Percentiles rank a stretch among this genome's conserved stretches.
Conservation (phyloP, 768 basidiomycete genomes). For the Boletus rex-veris region DNA sequence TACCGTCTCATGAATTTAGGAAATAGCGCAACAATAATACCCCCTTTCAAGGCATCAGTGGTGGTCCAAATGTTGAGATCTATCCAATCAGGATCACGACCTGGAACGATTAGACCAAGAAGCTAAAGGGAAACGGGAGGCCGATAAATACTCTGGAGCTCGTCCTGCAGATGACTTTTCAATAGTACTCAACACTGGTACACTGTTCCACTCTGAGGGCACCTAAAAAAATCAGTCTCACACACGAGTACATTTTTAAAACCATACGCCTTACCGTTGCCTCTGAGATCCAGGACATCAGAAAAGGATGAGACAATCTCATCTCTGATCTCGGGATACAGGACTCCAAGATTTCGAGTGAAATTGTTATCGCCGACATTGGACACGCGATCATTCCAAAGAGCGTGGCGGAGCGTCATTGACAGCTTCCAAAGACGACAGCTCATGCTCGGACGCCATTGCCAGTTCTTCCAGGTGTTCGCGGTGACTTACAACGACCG, state of each 20-base stretch:
- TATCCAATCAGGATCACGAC: slow-evolving; percentile 32
- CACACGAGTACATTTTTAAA: neutral
- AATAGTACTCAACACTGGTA: slow-evolving; percentile 19
- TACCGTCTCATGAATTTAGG: no score
- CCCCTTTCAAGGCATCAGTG: no score
- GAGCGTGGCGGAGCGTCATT: no score
- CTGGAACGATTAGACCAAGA: slow-evolving; percentile 18
- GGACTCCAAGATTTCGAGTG: slow-evolving; percentile 35
- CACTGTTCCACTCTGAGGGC: slow-evolving; percentile 36
- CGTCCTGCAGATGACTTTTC: slow-evolving; percentile 38
- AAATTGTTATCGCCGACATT: no score
- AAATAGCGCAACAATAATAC: no score
- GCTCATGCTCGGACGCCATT: no score
- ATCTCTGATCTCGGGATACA: slow-evolving; percentile 40
- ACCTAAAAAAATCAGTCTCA: no score
- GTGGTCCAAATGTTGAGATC: no score
- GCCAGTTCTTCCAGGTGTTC: no score
- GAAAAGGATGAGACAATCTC: slow-evolving; percentile 42
- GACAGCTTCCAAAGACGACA: no score
- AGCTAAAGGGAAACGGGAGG: slow-evolving; percentile 22
- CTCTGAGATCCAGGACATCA: slow-evolving; percentile 30
- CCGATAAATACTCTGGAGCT: slow-evolving; percentile 50
- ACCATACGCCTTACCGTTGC: slow-evolving; percentile 7
- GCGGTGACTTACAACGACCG: no score
- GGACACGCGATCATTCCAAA: no score